Base-by-base conservation (phyloP, 1,284 basidiomycete genomes). In the Puccinia polysora region DNA sequence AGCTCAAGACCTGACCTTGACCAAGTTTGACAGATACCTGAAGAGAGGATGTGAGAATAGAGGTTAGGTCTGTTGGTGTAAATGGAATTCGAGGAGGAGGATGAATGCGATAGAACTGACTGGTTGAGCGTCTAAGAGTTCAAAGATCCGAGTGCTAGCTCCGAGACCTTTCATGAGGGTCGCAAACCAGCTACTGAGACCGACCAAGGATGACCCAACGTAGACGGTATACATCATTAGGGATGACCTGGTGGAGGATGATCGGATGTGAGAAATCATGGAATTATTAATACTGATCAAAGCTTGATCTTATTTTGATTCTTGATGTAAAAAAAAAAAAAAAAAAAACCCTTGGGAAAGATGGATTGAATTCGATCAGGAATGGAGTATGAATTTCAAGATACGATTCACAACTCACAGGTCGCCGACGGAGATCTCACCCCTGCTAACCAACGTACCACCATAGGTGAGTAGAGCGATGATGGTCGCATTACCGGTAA, bases 401-500 rank as follows among this genome's bases (percentile, higher is more conserved):
- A 49, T n/a, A 15, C 25, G 15, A 49, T 34, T n/a, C 4, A 40
- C n/a, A 63, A 63, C 68, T 63, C 89, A 94, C 77, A 97, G 81
- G 76, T 95, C 90, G 5, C 93, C 93, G 36, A 96, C 89, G 5
- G 90, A 88, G 77, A 98, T 95, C 49, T 86, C 85, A 1, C 91
- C 91, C 28, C 84, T 83, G 20, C 90, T 89, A 15, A 97, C 95
- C 2, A 98, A 85, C 47, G 89, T 89, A 0, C 95, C 95, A 60
- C 93, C 96, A 78, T 97, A 98, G 52, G 91, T 91, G 40, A 98
- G 83, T 43, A 98, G 81, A 60, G 88, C 90, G 52, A 98, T 82
- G 74, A 97, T 82, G 0, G 93, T 92, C 56, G 96, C 84, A 79
- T 98, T 98, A 10, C 96, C 96, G 63, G 92, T 92, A 85, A 94